These are phyloP conservation scores for Diospyros lotus DNA, from an alignment of 148 eudicot species.

Conservation along the genomic window DNA sequence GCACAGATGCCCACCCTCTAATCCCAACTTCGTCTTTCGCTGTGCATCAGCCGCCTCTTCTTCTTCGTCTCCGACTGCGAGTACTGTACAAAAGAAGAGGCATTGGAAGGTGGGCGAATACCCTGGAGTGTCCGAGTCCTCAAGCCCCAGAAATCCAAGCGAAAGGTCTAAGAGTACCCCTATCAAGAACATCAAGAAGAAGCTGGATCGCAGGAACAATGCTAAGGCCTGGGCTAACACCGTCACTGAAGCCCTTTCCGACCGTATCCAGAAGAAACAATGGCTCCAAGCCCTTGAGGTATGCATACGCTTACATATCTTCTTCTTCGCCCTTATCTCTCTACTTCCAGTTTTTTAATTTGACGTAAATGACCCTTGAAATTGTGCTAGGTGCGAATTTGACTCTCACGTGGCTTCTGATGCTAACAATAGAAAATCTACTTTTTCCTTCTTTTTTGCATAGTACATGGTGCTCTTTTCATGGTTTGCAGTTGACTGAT, in stretches of 20 bases:
- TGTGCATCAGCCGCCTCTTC: slow-evolving; percentile 24
- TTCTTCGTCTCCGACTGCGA: slow-evolving; percentile 8
- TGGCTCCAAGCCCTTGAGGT: slow-evolving; percentile 91
- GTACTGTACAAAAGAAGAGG: slow-evolving; percentile 37
- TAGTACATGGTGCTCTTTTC: no score
- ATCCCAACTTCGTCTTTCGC: slow-evolving; percentile 11
- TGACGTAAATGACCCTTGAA: no score
- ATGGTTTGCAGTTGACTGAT: neutral
- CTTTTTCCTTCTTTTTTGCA: no score
- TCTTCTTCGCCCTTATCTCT: neutral
- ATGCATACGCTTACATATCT: neutral
- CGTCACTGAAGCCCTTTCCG: slow-evolving; percentile 79
- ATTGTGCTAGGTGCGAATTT: no score
- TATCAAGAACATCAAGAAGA: slow-evolving; percentile 73
- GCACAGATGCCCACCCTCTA: neutral
- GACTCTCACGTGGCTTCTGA: no score
- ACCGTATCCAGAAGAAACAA: slow-evolving; percentile 60
- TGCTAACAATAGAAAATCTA: no score
- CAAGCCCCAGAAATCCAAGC: slow-evolving; percentile 18
- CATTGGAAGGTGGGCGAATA: slow-evolving; percentile 84
- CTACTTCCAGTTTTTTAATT: no score
- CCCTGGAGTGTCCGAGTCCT: slow-evolving; percentile 41
- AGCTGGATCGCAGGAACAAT: slow-evolving; percentile 49
- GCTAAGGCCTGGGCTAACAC: slow-evolving; percentile 80
- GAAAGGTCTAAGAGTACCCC: slow-evolving; percentile 39